Evolutionary conservation across 768 basidiomycete genomes (phyloP).

Genomic region (Russula griseocarnosa): DNA sequence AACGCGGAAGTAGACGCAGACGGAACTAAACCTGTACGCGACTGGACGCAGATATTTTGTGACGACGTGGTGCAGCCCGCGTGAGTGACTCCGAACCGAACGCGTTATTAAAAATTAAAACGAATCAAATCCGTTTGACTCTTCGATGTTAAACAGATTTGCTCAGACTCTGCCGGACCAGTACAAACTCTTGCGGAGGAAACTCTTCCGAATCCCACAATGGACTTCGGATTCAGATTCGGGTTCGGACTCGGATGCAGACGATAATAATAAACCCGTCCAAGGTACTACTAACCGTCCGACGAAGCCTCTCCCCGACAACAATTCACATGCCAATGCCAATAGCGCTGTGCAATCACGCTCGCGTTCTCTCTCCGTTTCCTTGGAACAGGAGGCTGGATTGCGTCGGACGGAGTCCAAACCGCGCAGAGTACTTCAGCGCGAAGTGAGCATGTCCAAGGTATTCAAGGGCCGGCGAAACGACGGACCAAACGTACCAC

Average conservation of each 20-base stretch:
- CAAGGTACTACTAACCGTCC: neutral
- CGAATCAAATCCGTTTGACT: neutral
- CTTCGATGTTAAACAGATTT: neutral
- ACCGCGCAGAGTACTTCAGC: conserved; percentile 52
- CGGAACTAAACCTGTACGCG: conserved; percentile 33
- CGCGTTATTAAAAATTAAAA: neutral
- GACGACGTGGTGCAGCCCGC: conserved; percentile 61
- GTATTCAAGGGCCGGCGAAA: conserved; percentile 52
- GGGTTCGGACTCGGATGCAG: conserved; percentile 10
- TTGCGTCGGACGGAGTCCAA: conserved; percentile 35
- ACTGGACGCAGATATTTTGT: conserved; percentile 75
- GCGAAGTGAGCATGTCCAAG: conserved; percentile 76
- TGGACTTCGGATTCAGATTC: conserved; percentile 15
- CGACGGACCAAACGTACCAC: conserved; percentile 15
- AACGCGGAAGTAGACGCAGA: conserved; percentile 36
- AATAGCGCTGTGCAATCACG: conserved; percentile 24
- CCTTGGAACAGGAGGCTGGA: conserved; percentile 59
- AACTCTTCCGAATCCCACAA: conserved; percentile 27
- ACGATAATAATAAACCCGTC: neutral
- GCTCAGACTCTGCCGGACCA: conserved; percentile 9
- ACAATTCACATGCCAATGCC: neutral
- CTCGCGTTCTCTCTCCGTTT: conserved; percentile 51
- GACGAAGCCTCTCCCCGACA: neutral
- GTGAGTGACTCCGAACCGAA: conserved; percentile 40
- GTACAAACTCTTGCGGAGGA: conserved; percentile 29